phyloP scores from a whole-genome alignment of 2,329 filamentous ascomycete species.

The Fusarium compactum region DNA sequence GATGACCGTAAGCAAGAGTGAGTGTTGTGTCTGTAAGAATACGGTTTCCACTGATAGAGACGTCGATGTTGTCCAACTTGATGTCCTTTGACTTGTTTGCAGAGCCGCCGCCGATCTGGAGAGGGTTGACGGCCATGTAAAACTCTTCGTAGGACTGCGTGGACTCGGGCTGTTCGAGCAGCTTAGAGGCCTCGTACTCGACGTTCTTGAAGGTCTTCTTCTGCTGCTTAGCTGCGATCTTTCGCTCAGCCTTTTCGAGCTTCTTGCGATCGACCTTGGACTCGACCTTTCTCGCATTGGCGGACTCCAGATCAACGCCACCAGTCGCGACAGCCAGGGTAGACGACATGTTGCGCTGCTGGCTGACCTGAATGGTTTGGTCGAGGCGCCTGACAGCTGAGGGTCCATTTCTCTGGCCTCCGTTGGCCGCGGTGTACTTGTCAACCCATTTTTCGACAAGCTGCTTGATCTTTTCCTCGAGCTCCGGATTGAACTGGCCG shows the following conservation, averaged over 20 bases:
- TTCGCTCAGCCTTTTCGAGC: conserved; percentile 97
- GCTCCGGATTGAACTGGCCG: conserved; percentile 77
- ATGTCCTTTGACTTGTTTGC: conserved; percentile 97
- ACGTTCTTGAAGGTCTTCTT: conserved; percentile 99
- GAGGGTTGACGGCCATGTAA: conserved; percentile 98
- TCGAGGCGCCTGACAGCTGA: conserved; percentile 87
- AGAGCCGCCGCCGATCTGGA: conserved; percentile 81
- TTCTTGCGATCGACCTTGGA: conserved; percentile 99
- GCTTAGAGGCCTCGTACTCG: conserved; percentile 92
- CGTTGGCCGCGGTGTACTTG: conserved; percentile 80
- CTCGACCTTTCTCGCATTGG: conserved; percentile 92
- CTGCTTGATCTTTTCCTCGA: conserved; percentile 82
- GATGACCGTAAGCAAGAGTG: conserved; percentile 89
- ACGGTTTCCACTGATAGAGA: conserved; percentile 87
- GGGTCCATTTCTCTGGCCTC: conserved; percentile 76
- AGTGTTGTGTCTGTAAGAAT: conserved; percentile 93
- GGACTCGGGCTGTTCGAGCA: conserved; percentile 85
- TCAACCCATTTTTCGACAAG: conserved; percentile 92
- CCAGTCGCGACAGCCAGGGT: conserved; percentile 88
- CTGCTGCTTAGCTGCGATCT: conserved; percentile 97
- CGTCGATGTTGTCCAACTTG: conserved; percentile 96
- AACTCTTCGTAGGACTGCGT: conserved; percentile 98
- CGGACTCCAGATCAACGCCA: conserved; percentile 91
- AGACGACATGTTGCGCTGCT: conserved; percentile 95
- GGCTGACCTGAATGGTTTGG: conserved; percentile 93